Conservation (phyloP, 2,329 filamentous ascomycete species). For the Geoglossum cookeanum region DNA sequence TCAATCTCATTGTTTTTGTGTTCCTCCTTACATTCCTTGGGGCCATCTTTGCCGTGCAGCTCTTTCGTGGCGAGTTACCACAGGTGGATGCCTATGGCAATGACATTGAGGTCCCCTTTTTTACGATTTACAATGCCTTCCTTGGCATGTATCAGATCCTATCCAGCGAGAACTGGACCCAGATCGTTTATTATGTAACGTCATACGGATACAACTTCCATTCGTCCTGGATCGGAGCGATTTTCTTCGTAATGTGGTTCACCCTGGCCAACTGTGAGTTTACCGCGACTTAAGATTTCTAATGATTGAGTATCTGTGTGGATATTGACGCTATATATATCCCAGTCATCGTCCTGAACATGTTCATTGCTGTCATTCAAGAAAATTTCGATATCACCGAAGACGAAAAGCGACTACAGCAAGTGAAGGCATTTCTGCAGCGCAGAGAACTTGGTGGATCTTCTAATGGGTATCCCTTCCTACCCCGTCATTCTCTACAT, state of each 20-base stretch:
- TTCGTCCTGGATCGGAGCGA: constrained; percentile 82
- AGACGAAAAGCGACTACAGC: constrained; percentile 90
- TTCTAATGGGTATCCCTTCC: constrained; percentile 28
- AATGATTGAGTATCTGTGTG: not conserved
- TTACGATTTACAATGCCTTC: constrained; percentile 86
- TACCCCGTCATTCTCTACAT: constrained; percentile 7
- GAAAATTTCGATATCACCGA: constrained; percentile 98
- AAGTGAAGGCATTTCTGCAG: constrained; percentile 86
- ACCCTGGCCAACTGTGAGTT: constrained; percentile 58
- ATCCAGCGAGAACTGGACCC: constrained; percentile 92
- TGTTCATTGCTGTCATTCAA: constrained; percentile 99
- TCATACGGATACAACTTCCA: constrained; percentile 41
- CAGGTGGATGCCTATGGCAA: constrained; percentile 39
- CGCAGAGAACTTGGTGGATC: constrained; percentile 64
- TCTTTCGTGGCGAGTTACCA: constrained; percentile 77
- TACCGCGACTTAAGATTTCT: not conserved
- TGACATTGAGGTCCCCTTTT: constrained; percentile 55
- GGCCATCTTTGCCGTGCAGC: constrained; percentile 79
- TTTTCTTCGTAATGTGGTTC: constrained; percentile 90
- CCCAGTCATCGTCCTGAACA: constrained; percentile 74
- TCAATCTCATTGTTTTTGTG: constrained; percentile 89
- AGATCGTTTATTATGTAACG: constrained; percentile 67
- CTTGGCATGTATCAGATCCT: constrained; percentile 95
- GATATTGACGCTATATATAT: not conserved
- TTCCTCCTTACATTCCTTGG: constrained; percentile 89